A percentile compares a stretch with the other conserved stretches of the same genome.
phyloP scores from a whole-genome alignment of 495 filamentous ascomycete genomes.

The Lophiostoma macrostomum region DNA sequence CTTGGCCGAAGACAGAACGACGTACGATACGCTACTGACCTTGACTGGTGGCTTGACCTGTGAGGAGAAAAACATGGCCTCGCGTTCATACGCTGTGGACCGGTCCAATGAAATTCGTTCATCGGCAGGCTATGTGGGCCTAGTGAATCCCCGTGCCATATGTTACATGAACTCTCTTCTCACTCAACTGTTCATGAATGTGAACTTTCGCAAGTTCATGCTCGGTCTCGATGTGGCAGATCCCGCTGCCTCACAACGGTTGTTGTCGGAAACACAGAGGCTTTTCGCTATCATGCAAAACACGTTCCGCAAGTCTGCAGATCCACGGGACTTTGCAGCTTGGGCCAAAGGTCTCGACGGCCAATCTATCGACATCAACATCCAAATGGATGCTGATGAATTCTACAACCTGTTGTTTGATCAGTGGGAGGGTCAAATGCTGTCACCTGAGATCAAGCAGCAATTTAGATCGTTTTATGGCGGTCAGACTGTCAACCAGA shows the following conservation, averaged over 20 bases:
- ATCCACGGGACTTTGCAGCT: slow-evolving; percentile 68
- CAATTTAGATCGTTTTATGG: slow-evolving; percentile 83
- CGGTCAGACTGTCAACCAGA: slow-evolving; percentile 88
- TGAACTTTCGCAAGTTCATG: slow-evolving; percentile 82
- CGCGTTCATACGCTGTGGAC: slow-evolving; percentile 51
- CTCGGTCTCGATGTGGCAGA: slow-evolving; percentile 60
- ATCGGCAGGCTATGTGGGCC: slow-evolving; percentile 72
- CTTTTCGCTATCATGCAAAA: slow-evolving; percentile 87
- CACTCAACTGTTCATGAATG: slow-evolving; percentile 96
- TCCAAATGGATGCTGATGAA: slow-evolving; percentile 98
- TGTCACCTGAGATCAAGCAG: slow-evolving; percentile 63
- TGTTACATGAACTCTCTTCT: slow-evolving; percentile 97
- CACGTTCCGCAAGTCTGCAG: slow-evolving; percentile 65
- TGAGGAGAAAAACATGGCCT: slow-evolving; percentile 38
- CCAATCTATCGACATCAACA: slow-evolving; percentile 74
- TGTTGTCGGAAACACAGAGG: slow-evolving; percentile 73
- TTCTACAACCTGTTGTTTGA: slow-evolving; percentile 95
- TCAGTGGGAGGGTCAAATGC: slow-evolving; percentile 81
- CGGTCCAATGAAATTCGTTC: slow-evolving; percentile 67
- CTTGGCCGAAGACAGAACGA: slow-evolving; percentile 54
- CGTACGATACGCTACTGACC: slow-evolving; percentile 40
- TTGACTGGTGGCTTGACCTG: slow-evolving; percentile 53
- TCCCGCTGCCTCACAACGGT: slow-evolving; percentile 51
- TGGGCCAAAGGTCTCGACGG: slow-evolving; percentile 82
- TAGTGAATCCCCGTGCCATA: slow-evolving; percentile 89